phyloP scores from a whole-genome alignment of 2,329 filamentous ascomycete genomes.

The Escovopsis sp. region DNA sequence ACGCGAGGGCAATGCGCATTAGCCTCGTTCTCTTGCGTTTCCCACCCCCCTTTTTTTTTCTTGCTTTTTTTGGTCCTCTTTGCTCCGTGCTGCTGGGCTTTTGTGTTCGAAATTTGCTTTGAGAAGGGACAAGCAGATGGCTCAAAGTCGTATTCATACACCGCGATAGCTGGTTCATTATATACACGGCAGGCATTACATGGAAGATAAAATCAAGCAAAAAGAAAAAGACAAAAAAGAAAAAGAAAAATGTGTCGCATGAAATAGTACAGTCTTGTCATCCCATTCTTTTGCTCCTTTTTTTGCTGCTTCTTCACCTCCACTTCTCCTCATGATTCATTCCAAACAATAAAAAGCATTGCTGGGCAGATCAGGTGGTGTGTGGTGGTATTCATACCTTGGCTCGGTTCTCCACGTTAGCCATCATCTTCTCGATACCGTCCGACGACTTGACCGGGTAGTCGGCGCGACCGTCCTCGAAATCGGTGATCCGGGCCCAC shows the following conservation, averaged over 20 bases:
- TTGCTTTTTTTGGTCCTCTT: too few species aligned
- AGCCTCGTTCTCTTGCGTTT: conserved; percentile 7
- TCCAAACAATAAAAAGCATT: conserved; percentile 4
- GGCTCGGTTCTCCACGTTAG: conserved; percentile 69
- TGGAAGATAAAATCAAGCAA: too few species aligned
- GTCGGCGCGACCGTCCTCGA: conserved; percentile 77
- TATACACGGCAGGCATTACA: background rate
- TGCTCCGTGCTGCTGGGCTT: too few species aligned
- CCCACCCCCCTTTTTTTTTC: background rate
- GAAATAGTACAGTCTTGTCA: conserved; percentile 2
- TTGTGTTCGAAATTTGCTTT: background rate
- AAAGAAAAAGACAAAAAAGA: background rate
- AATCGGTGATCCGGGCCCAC: conserved; percentile 70
- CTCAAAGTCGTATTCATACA: background rate
- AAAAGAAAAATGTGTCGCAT: background rate
- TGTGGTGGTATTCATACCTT: conserved; percentile 40
- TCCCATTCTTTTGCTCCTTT: conserved; percentile 5
- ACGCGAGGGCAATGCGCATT: conserved; percentile 8
- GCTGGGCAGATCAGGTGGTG: conserved; percentile 5
- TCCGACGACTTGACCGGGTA: conserved; percentile 69
- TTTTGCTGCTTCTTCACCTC: background rate
- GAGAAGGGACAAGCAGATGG: conserved; percentile 4
- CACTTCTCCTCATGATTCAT: conserved; percentile 5
- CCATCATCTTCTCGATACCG: conserved; percentile 60
- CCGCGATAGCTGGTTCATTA: background rate